These are phyloP conservation scores for Metschnikowia lachancei DNA, from an alignment of 805 yeast species.

Conservation along the genomic window DNA sequence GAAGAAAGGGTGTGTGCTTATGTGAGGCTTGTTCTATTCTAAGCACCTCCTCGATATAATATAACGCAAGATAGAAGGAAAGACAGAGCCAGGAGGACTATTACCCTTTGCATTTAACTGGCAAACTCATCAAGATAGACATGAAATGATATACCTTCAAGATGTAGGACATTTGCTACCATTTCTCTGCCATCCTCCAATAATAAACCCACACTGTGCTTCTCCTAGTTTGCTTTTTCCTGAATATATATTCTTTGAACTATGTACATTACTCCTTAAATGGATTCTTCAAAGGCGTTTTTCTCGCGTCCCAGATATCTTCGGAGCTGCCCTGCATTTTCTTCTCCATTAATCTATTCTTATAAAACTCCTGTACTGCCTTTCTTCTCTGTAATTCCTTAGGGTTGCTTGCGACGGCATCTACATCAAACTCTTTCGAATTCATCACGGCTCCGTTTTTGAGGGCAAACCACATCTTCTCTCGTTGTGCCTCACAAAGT, in stretches of 20 bases:
- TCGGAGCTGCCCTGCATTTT: constrained; percentile 73
- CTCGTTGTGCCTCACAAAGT: constrained; percentile 65
- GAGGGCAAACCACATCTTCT: constrained; percentile 79
- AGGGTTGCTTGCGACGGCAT: constrained; percentile 29
- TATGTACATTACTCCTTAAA: constrained; percentile 27
- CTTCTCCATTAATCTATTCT: constrained; percentile 57
- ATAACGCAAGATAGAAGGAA: background rate
- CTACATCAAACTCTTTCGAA: constrained; percentile 33
- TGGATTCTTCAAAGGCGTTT: constrained; percentile 35
- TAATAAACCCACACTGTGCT: background rate
- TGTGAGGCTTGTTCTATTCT: constrained; percentile 23
- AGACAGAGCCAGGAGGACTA: background rate
- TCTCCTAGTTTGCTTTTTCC: background rate
- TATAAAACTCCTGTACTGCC: constrained; percentile 68
- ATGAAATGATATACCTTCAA: no score
- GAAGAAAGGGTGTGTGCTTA: constrained; percentile 38
- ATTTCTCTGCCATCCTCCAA: background rate
- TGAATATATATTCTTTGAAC: background rate
- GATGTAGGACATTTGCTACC: no score
- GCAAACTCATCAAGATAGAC: no score
- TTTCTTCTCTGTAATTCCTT: constrained; percentile 50
- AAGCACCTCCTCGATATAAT: no score
- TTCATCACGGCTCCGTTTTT: constrained; percentile 42
- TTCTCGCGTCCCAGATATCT: constrained; percentile 70
- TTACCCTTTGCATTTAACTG: no score